phyloP scores from a whole-genome alignment of 495 filamentous ascomycete genomes.

The Cercophora samala region DNA sequence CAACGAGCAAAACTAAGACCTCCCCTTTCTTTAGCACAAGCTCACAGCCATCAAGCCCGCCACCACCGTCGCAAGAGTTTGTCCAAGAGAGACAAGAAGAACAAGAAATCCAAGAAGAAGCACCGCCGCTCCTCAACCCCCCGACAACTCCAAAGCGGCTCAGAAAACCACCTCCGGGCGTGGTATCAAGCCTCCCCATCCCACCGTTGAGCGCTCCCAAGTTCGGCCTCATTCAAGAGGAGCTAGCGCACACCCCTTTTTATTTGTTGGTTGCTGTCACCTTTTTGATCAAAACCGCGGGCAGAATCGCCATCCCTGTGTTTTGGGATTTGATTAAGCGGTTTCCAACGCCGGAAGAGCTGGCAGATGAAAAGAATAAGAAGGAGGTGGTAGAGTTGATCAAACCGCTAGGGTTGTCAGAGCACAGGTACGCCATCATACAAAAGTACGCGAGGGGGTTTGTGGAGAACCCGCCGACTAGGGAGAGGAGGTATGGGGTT shows the following conservation, averaged over 20 bases:
- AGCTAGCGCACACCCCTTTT: constrained; percentile 67
- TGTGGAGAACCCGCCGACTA: constrained; percentile 60
- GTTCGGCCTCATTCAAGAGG: constrained; percentile 85
- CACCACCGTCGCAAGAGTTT: not conserved
- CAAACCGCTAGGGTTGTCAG: constrained; percentile 66
- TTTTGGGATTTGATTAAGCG: constrained; percentile 63
- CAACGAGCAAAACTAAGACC: constrained; percentile 21
- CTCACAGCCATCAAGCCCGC: not conserved
- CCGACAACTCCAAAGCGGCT: constrained; percentile 15
- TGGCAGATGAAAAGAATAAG: constrained; percentile 55
- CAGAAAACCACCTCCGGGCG: constrained; percentile 36
- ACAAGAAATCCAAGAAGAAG: not conserved
- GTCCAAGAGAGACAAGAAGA: not conserved
- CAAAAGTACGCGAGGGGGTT: constrained; percentile 66
- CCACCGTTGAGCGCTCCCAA: constrained; percentile 57
- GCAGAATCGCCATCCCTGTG: constrained; percentile 70
- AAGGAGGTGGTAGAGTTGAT: constrained; percentile 62
- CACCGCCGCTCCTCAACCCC: constrained; percentile 9
- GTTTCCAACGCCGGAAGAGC: constrained; percentile 63
- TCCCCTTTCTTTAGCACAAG: constrained; percentile 44
- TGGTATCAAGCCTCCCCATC: constrained; percentile 64
- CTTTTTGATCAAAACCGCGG: constrained; percentile 79
- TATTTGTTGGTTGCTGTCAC: constrained; percentile 70
- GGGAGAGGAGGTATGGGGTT: constrained; percentile 59
- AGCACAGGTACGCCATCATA: constrained; percentile 51